Evolutionary conservation across 768 basidiomycete genomes (phyloP), one percentile per base, ranked within the genome.

Genomic region (Russula earlei): DNA sequence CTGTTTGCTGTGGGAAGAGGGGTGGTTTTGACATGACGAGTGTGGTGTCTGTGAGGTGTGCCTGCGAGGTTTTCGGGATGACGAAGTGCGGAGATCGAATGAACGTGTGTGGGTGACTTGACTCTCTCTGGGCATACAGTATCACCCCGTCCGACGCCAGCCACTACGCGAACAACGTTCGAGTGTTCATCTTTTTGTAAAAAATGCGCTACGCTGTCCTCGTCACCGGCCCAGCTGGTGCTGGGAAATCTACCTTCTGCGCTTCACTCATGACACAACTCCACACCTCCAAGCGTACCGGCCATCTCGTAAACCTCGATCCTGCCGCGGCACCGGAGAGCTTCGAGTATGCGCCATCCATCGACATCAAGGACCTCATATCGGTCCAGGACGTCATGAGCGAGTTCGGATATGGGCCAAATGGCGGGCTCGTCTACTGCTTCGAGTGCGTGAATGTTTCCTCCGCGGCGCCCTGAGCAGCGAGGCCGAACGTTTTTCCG

Each of bases 241-340:
- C 96, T 14, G 96, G 96, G 49, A 99, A 99, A 74, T 91, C 92
- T 0, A 98, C 96, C 0, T 95, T 99, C 66, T 87, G 89, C 63
- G 75, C 79, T 20, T 81, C 93, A 0, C 83, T 97, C 62, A 77
- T 98, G 57, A 93, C 89, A 10, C 95, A 98, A 71, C 81, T 97
- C 5, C 81, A 79, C 54, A 77, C 87, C 2, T 80, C 91, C 47
- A 87, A 82, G 60, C 80, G 96, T 8, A 81, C 84, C 0, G 90
- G 82, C 0, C 94, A 98, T 74, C 83, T 97, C 49, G 89, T 98
- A 69, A 99, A 98, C 71, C 83, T 98, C 59, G 96, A 98, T 70
- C 96, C 96, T 6, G 96, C 96, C 0, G 96, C 96, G 3, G 76
- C 82, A 31, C 74, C 83, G 3, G 80, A 85, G 40, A 85, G 87